phyloP scores from a whole-genome alignment of 2,329 filamentous ascomycete genomes.

The Venturia effusa region DNA sequence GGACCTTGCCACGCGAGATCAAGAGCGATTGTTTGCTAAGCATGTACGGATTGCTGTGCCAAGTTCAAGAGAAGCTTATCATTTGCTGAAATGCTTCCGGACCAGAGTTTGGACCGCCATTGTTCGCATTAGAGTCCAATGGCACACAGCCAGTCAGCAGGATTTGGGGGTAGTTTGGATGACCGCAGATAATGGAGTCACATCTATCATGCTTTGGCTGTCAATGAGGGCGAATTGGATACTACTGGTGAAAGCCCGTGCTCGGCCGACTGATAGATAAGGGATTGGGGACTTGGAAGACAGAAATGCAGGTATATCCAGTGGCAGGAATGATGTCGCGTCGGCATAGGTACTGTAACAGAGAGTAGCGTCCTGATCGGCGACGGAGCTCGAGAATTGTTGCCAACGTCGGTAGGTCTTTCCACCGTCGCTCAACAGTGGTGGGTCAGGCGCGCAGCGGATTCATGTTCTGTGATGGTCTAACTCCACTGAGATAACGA shows the following conservation, averaged over 20 bases:
- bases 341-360: not conserved
- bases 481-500: not conserved
- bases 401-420: not conserved
- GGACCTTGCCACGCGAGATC: not conserved
- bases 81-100: not conserved
- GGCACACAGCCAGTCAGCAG: not conserved
- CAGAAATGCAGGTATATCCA: not conserved
- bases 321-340: not conserved
- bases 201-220: not conserved
- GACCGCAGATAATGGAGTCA: not conserved
- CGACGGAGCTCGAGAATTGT: not conserved
- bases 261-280: not conserved
- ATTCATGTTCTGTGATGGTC: too few relatives aligned
- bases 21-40: not conserved
- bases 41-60: not conserved
- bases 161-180: not conserved
- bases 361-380: not conserved
- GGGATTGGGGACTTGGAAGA: not conserved
- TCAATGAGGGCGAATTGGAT: not conserved
- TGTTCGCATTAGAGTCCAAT: not conserved
- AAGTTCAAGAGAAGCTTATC: not conserved
- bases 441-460: not conserved
- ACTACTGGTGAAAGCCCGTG: not conserved
- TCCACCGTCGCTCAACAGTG: not conserved
- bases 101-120: not conserved